Evolutionary conservation across 768 basidiomycete genomes (phyloP), one percentile per base, ranked within the genome.

Genomic region (Boletus pseudo-olivaceus): DNA sequence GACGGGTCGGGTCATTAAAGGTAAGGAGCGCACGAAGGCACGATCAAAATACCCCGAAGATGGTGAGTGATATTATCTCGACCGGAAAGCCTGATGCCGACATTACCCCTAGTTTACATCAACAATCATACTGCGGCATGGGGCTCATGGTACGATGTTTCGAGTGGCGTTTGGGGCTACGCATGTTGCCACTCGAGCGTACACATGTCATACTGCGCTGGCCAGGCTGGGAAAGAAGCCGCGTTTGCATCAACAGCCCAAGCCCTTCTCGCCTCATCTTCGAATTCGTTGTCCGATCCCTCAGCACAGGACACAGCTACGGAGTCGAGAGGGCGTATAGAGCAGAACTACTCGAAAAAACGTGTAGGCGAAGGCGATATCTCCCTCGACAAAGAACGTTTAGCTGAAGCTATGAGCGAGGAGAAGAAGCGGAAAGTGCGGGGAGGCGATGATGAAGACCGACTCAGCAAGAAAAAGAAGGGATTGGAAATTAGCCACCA

Each of bases 71-170:
- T 35, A 32, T 37, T 52, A 20, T 50, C 46, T 39, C 17, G 15
- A 17, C 19, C 2, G 29, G 33, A 30, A 15, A 38, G 23, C n/a
- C n/a, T 17, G 47, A 47, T 40, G 15, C 19, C 15, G 23, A 64
- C 38, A 5, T 29, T 9, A 4, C 39, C 20, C 59, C 2, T 58
- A 98, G 94, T 94, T 7, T 87, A 82, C 62, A 75, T 89, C 64
- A 95, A 94, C 71, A 99, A 99, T 66, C 97, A 99, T 65, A 93
- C 88, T 1, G 77, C 84, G 5, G 86, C 98, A n/a, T 99, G 97
- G 97, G 97, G 97, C 42, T 99, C 97, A 41, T 98, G 86, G 85
- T 98, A 90, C 68, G 85, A 90, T 60, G 56, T 75, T 15, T 74
- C 81, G 12, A 78, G 80, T 3, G 82, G 85, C 14, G 66, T 76